Evolutionary conservation across 768 basidiomycete species (phyloP).

Genomic region (Amanita brunnescens): DNA sequence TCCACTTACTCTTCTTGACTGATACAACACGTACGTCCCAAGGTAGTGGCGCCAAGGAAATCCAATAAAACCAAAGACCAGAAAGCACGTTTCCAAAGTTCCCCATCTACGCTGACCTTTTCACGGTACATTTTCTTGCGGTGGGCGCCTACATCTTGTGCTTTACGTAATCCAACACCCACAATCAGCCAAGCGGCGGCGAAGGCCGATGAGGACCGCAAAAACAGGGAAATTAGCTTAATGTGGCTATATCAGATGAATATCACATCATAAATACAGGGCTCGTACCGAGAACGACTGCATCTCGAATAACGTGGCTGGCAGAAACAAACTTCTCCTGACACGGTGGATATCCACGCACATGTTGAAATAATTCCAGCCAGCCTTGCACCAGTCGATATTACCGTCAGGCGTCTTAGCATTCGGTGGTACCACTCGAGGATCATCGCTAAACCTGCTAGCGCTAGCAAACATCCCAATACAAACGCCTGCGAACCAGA

Average conservation of each 20-base stretch:
- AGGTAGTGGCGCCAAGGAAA: slow-evolving; percentile 39
- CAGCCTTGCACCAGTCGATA: slow-evolving; percentile 45
- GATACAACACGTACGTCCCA: slow-evolving; percentile 49
- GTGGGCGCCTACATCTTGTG: slow-evolving; percentile 72
- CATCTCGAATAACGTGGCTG: slow-evolving; percentile 53
- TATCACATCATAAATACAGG: neutral
- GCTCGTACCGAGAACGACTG: slow-evolving; percentile 32
- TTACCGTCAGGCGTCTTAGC: slow-evolving; percentile 18
- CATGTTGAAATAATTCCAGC: slow-evolving; percentile 55
- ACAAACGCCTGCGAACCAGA: slow-evolving; percentile 54
- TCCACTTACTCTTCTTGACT: slow-evolving; percentile 58
- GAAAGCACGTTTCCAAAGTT: slow-evolving; percentile 74
- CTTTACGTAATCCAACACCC: slow-evolving; percentile 50
- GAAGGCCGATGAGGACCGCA: slow-evolving; percentile 37
- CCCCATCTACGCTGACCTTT: slow-evolving; percentile 44
- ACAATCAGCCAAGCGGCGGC: slow-evolving; percentile 48
- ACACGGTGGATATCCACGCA: slow-evolving; percentile 47
- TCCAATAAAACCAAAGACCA: slow-evolving; percentile 62
- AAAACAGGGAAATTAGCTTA: slow-evolving; percentile 48
- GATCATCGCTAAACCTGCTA: slow-evolving; percentile 56
- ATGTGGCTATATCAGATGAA: neutral
- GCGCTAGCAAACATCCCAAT: slow-evolving; percentile 61
- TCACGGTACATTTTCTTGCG: slow-evolving; percentile 46
- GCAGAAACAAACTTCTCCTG: slow-evolving; percentile 43
- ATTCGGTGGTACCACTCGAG: slow-evolving; percentile 37